Percentiles rank a stretch among this genome's conserved stretches.
Evolutionary conservation across 495 filamentous ascomycete genomes (phyloP).

Genomic region (Neurospora discreta): DNA sequence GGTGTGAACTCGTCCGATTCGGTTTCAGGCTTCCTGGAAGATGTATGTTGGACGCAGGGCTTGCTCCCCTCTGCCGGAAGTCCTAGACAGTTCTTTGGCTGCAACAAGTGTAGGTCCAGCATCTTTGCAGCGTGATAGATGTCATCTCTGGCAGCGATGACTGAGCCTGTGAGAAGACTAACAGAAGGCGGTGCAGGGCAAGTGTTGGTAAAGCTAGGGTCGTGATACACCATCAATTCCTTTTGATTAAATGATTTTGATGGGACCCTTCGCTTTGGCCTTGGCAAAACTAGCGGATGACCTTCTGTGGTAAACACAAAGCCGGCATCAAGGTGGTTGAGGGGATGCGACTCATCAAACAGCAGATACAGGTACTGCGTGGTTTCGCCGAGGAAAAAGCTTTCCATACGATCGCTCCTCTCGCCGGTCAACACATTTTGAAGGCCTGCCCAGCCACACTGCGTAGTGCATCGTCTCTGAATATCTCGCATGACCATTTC

Average conservation of each 20-base stretch:
- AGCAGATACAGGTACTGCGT: conserved; percentile 89
- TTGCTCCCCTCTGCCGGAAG: conserved; percentile 26
- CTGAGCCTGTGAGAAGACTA: conserved; percentile 58
- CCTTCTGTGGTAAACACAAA: conserved; percentile 95
- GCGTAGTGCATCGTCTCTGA: conserved; percentile 80
- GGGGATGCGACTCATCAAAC: conserved; percentile 73
- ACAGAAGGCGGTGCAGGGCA: conserved; percentile 51
- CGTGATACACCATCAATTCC: conserved; percentile 19
- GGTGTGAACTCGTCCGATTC: conserved; percentile 57
- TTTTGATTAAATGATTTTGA: conserved; percentile 5
- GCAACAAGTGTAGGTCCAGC: conserved; percentile 68
- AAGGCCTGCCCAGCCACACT: conserved; percentile 92
- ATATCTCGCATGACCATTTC: conserved; percentile 92
- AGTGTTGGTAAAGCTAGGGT: conserved; percentile 32
- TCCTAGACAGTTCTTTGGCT: not conserved
- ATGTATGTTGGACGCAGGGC: conserved; percentile 21
- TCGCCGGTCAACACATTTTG: conserved; percentile 85
- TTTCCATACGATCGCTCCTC: conserved; percentile 93
- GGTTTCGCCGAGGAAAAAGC: conserved; percentile 95
- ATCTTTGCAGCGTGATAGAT: conserved; percentile 86
- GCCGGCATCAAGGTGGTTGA: conserved; percentile 75
- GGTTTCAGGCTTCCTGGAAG: conserved; percentile 22
- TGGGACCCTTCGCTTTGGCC: conserved; percentile 8
- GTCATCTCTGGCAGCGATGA: conserved; percentile 72
- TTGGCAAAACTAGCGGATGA: conserved; percentile 82